Percentiles rank a stretch among this genome's conserved stretches.
These are phyloP conservation scores for Hyaloraphidium curvatum DNA, from an alignment of 192 early-diverging fungal species.

Conservation along the genomic window DNA sequence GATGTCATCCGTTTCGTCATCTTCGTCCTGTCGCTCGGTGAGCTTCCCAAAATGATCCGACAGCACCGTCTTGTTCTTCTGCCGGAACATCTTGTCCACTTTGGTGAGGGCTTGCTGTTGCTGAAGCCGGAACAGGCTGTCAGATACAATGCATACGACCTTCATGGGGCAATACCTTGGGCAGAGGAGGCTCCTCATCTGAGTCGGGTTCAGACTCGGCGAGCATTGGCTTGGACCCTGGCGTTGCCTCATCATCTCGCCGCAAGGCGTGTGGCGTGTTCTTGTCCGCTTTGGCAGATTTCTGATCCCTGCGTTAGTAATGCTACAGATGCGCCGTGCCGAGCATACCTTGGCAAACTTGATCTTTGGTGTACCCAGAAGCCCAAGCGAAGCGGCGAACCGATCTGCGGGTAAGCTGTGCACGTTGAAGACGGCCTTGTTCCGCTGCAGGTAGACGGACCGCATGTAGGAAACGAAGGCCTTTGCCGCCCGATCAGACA, in stretches of 20 bases:
- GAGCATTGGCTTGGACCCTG: conserved; percentile 7
- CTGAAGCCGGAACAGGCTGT: conserved; percentile 1
- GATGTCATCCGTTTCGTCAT: too few relatives aligned
- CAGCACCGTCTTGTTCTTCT: conserved; percentile 77
- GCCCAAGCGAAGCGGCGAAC: conserved; percentile 74
- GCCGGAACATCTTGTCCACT: conserved; percentile 79
- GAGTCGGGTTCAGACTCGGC: conserved; percentile 8
- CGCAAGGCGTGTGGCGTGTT: conserved; percentile 4
- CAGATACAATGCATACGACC: conserved; percentile 7
- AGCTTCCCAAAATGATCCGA: conserved; percentile 81
- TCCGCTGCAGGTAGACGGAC: conserved; percentile 72
- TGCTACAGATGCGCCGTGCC: conserved; percentile 48
- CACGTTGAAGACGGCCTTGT: conserved; percentile 83
- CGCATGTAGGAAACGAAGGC: conserved; percentile 90
- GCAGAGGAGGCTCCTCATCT: conserved; percentile 18
- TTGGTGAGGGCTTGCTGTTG: conserved; percentile 40
- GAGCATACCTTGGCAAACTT: conserved; percentile 55
- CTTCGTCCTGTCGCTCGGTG: too few relatives aligned
- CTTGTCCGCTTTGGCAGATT: conserved; percentile 20
- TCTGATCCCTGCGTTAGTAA: conserved; percentile 5
- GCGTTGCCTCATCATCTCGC: conserved; percentile 16
- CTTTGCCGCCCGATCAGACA: too few relatives aligned
- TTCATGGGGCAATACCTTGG: conserved; percentile 8
- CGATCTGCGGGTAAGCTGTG: conserved; percentile 65
- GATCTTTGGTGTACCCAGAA: conserved; percentile 86